phyloP scores from a whole-genome alignment of 2,329 filamentous ascomycete genomes.

The Geosmithia flava region DNA sequence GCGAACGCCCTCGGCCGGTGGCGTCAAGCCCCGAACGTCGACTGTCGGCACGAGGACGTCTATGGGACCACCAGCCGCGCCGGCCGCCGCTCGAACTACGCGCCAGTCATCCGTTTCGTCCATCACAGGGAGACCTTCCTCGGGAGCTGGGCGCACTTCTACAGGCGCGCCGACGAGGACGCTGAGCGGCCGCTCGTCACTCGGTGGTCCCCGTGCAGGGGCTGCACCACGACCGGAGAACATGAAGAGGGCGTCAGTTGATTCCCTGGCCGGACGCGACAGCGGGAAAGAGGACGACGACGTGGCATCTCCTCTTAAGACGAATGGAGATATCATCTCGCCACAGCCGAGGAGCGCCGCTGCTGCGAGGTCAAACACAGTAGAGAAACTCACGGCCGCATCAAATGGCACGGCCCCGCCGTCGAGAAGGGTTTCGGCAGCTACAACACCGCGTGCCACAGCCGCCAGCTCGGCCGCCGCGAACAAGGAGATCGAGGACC shows the following conservation, averaged over 20 bases:
- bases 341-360: constrained; percentile 38
- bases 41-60: constrained; percentile 44
- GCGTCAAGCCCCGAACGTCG: constrained; percentile 40
- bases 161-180: constrained; percentile 17
- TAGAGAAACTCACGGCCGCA: constrained; percentile 37
- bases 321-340: constrained; percentile 35
- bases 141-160: constrained; percentile 8
- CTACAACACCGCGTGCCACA: constrained; percentile 22
- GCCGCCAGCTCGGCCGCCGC: constrained; percentile 37
- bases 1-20: constrained; percentile 26
- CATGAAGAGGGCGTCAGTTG: constrained; percentile 31
- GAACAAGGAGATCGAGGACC: constrained; percentile 65
- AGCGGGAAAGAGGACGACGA: constrained; percentile 20
- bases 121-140: constrained; percentile 15
- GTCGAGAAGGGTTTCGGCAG: constrained; percentile 6
- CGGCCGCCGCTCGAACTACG: constrained; percentile 23
- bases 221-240: constrained; percentile 8
- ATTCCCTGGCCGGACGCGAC: constrained; percentile 30
- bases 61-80: constrained; percentile 53
- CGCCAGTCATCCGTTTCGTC: constrained; percentile 33
- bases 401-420: constrained; percentile 11
- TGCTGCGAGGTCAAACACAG: constrained; percentile 32
- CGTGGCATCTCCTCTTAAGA: constrained; percentile 34
- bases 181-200: constrained; percentile 25
- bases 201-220: constrained; percentile 18